phyloP scores from a whole-genome alignment of 73 alveolate species.

The Paramecium caudatum region DNA sequence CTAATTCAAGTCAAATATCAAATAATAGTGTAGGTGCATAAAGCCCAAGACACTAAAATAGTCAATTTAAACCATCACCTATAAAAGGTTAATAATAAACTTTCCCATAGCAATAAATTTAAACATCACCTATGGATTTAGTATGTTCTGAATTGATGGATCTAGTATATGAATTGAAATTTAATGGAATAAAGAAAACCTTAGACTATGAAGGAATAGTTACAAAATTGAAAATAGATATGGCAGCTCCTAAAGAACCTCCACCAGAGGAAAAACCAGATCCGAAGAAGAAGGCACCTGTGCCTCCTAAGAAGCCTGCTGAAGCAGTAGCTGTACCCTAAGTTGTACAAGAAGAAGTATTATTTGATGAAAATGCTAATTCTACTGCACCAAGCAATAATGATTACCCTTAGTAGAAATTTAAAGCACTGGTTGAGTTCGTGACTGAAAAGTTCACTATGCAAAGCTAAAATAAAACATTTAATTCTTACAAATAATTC shows the following conservation, averaged over 20 bases:
- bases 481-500: constrained; percentile 30
- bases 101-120: not conserved
- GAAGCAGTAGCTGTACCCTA: constrained; percentile 54
- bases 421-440: constrained; percentile 51
- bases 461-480: constrained; percentile 61
- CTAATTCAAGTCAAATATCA: constrained; percentile 46
- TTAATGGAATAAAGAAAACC: constrained; percentile 65
- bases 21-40: not conserved
- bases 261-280: constrained; percentile 61
- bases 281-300: constrained; percentile 69
- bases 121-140: constrained; percentile 54
- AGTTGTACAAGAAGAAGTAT: constrained; percentile 65
- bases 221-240: constrained; percentile 69
- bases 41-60: constrained; percentile 13
- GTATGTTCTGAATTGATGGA: constrained; percentile 54
- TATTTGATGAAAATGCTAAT: constrained; percentile 29
- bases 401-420: constrained; percentile 57
- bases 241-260: constrained; percentile 27
- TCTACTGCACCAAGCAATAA: not conserved
- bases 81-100: constrained; percentile 17
- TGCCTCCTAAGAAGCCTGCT: constrained; percentile 16
- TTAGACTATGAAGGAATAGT: constrained; percentile 65
- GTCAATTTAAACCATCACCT: constrained; percentile 40
- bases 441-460: constrained; percentile 15
- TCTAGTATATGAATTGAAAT: constrained; percentile 30